A percentile compares a stretch with the other conserved stretches of the same genome.
These are phyloP conservation scores for Paramecium biaurelia DNA, from an alignment of 73 alveolate genomes.

Conservation along the genomic window DNA sequence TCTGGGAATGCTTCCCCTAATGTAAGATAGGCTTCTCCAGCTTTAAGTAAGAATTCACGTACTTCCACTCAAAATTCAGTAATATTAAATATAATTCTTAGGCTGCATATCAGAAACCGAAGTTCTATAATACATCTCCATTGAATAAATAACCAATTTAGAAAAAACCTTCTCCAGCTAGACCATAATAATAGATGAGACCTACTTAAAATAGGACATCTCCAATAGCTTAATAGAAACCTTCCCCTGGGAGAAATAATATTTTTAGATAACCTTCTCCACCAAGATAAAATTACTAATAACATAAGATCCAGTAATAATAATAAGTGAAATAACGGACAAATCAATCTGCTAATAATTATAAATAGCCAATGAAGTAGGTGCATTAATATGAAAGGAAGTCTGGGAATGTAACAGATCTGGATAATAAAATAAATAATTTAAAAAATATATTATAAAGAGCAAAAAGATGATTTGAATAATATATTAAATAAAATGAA, in stretches of 20 bases:
- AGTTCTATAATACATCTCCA: background rate
- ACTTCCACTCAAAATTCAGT: slow-evolving; percentile 36
- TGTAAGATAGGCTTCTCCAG: slow-evolving; percentile 26
- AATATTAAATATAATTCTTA: background rate
- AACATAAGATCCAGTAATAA: background rate
- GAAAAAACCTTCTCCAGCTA: background rate
- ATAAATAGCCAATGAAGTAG: background rate
- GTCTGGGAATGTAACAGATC: background rate
- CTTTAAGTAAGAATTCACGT: background rate
- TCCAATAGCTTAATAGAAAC: background rate
- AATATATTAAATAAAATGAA: background rate
- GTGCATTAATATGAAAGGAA: background rate
- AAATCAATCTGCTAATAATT: background rate
- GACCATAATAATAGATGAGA: background rate
- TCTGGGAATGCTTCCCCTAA: slow-evolving; percentile 51
- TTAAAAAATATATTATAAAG: slow-evolving; percentile 1
- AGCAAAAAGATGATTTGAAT: background rate
- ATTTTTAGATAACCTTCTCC: background rate
- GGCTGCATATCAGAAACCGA: background rate
- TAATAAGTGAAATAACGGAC: background rate
- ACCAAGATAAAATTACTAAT: background rate
- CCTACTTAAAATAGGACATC: background rate
- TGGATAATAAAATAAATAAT: background rate
- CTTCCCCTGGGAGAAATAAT: background rate
- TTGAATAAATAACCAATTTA: background rate